Evolutionary conservation across 208 protist species (phyloP).

Genomic region (Phytomonas francai): DNA sequence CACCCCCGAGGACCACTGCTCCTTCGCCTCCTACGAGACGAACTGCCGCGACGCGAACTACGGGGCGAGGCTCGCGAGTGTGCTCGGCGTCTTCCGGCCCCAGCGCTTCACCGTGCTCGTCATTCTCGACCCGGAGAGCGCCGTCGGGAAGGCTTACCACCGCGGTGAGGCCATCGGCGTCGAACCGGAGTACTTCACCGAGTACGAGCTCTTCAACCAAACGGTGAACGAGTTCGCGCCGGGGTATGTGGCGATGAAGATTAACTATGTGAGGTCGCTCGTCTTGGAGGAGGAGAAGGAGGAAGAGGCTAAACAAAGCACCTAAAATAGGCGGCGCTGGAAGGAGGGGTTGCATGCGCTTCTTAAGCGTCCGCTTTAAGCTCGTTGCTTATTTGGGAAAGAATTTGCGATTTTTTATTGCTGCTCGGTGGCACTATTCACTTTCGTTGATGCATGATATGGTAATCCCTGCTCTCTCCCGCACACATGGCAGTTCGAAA

Average conservation of each 20-base stretch:
- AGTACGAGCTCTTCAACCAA: slow-evolving; percentile 62
- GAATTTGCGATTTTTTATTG: neutral
- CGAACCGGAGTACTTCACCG: slow-evolving; percentile 64
- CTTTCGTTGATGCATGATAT: neutral
- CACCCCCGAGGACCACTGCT: slow-evolving; percentile 91
- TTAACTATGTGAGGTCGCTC: slow-evolving; percentile 61
- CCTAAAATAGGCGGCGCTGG: no score
- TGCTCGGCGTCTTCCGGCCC: slow-evolving; percentile 67
- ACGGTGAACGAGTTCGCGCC: slow-evolving; percentile 78
- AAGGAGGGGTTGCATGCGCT: neutral
- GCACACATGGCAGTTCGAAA: neutral
- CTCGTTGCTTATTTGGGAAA: neutral
- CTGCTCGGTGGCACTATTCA: neutral
- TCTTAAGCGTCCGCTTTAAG: neutral
- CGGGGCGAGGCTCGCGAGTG: slow-evolving; percentile 42
- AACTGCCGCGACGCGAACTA: slow-evolving; percentile 72
- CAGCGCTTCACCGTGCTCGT: slow-evolving; percentile 84
- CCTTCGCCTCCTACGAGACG: slow-evolving; percentile 93
- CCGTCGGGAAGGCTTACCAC: slow-evolving; percentile 61
- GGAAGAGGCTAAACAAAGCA: slow-evolving; percentile 1
- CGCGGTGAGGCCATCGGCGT: slow-evolving; percentile 50
- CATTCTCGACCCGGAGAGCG: slow-evolving; percentile 74
- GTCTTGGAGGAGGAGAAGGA: slow-evolving; percentile 17
- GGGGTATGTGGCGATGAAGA: slow-evolving; percentile 75
- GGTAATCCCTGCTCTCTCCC: neutral